A percentile compares a stretch with the other conserved stretches of the same genome.
Evolutionary conservation across 495 filamentous ascomycete genomes (phyloP).

Genomic region (Daldinia loculata): DNA sequence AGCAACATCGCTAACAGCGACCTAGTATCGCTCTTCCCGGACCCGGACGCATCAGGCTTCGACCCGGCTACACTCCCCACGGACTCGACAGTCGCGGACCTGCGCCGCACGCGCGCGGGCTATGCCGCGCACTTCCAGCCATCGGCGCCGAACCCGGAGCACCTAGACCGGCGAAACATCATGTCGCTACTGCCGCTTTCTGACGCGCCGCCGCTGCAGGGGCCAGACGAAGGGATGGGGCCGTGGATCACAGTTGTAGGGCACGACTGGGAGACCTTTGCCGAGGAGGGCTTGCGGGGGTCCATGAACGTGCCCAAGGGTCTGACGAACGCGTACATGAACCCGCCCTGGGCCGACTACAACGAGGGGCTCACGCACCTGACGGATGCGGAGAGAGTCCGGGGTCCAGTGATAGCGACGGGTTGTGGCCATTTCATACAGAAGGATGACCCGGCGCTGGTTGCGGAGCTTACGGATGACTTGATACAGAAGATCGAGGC

Average conservation of each 20-base stretch:
- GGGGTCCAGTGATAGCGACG: conserved; percentile 61
- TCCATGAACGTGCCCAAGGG: conserved; percentile 50
- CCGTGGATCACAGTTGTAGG: conserved; percentile 66
- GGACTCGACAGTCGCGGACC: conserved; percentile 55
- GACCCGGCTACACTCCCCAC: conserved; percentile 51
- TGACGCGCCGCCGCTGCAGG: conserved; percentile 58
- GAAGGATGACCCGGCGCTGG: conserved; percentile 66
- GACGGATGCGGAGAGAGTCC: conserved; percentile 50
- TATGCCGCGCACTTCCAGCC: conserved; percentile 61
- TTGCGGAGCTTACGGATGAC: conserved; percentile 56
- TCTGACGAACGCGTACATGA: conserved; percentile 60
- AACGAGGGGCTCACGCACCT: conserved; percentile 64
- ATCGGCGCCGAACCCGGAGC: conserved; percentile 63
- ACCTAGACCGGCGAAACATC: conserved; percentile 62
- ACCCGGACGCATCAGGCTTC: conserved; percentile 64
- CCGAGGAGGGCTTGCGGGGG: conserved; percentile 55
- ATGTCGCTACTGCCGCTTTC: conserved; percentile 59
- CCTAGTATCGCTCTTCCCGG: conserved; percentile 66
- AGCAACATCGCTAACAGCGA: conserved; percentile 69
- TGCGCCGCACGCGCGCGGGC: conserved; percentile 55
- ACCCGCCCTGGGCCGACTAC: conserved; percentile 65
- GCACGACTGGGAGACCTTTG: conserved; percentile 68
- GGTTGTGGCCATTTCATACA: conserved; percentile 71
- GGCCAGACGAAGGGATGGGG: conserved; percentile 2
- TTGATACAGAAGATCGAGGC: conserved; percentile 44